These are phyloP conservation scores for Ulmus americana DNA, from an alignment of 331 rosid genomes.

Conservation along the genomic window DNA sequence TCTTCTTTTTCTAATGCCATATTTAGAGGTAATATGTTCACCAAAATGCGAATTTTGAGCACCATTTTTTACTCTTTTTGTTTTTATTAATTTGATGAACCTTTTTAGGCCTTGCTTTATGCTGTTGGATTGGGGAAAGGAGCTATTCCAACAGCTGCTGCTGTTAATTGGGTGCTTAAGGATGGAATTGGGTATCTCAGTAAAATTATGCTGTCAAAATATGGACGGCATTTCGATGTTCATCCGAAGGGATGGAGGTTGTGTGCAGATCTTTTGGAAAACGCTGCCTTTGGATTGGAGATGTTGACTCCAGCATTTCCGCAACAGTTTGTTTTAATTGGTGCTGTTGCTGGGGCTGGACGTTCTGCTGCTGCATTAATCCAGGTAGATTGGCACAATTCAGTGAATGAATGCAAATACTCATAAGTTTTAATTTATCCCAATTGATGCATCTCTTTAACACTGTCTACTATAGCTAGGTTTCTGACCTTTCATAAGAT, in stretches of 20 bases:
- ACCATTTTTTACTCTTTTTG: neutral
- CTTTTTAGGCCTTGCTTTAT: constrained; percentile 58
- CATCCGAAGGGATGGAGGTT: constrained; percentile 93
- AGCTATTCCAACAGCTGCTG: constrained; percentile 77
- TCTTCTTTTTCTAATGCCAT: too few species aligned
- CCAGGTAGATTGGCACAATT: constrained; percentile 28
- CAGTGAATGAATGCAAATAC: neutral
- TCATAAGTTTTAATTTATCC: neutral
- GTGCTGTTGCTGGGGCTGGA: constrained; percentile 91
- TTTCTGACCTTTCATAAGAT: neutral
- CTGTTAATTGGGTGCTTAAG: constrained; percentile 87
- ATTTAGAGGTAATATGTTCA: too few species aligned
- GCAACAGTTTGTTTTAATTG: constrained; percentile 57
- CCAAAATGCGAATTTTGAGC: too few species aligned
- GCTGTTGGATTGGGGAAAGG: constrained; percentile 95
- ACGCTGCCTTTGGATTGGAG: constrained; percentile 89
- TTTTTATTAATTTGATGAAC: neutral
- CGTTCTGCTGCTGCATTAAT: constrained; percentile 82
- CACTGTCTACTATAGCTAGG: neutral
- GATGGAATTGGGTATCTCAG: constrained; percentile 94
- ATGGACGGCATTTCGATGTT: constrained; percentile 89
- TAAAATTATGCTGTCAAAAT: constrained; percentile 73
- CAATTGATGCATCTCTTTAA: neutral
- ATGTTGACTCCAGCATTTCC: constrained; percentile 86
- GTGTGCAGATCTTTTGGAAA: constrained; percentile 85